Evolutionary conservation across 2,329 filamentous ascomycete species (phyloP).

Genomic region (Bipolaris gigantea): DNA sequence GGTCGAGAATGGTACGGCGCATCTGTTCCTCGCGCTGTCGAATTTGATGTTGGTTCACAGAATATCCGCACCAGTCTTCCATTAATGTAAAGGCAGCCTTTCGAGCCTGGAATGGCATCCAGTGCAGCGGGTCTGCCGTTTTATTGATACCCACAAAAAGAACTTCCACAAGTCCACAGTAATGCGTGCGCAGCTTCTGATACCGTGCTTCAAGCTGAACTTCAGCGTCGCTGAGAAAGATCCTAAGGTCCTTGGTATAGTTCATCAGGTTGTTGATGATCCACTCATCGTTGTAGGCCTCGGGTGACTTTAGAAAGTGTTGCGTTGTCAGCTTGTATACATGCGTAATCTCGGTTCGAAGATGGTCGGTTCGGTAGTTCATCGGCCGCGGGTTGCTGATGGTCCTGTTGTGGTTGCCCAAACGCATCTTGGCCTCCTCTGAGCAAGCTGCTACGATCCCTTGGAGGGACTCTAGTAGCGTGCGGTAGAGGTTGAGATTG

Average conservation of each 20-base stretch:
- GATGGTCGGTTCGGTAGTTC: constrained; percentile 79
- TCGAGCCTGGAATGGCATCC: constrained; percentile 96
- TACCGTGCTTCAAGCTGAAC: constrained; percentile 95
- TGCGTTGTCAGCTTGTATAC: constrained; percentile 93
- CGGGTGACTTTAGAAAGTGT: constrained; percentile 77
- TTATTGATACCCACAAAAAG: constrained; percentile 89
- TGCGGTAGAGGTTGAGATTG: constrained; percentile 90
- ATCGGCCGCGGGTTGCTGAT: constrained; percentile 74
- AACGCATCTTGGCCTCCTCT: constrained; percentile 80
- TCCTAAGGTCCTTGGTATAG: constrained; percentile 88
- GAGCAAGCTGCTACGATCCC: constrained; percentile 83
- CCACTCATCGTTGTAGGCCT: constrained; percentile 85
- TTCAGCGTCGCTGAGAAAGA: constrained; percentile 92
- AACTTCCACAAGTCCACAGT: constrained; percentile 90
- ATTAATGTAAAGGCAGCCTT: constrained; percentile 95
- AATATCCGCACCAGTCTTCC: constrained; percentile 99
- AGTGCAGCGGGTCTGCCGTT: constrained; percentile 80
- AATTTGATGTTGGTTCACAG: constrained; percentile 83
- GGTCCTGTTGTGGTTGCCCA: constrained; percentile 75
- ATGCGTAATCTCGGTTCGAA: constrained; percentile 93
- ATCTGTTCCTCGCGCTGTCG: constrained; percentile 82
- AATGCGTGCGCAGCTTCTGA: constrained; percentile 86
- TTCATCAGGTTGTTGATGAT: constrained; percentile 84
- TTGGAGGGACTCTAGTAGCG: constrained; percentile 85
- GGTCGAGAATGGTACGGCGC: constrained; percentile 79